Base-by-base conservation (phyloP, 768 basidiomycete species). In the Naematelia encephala region DNA sequence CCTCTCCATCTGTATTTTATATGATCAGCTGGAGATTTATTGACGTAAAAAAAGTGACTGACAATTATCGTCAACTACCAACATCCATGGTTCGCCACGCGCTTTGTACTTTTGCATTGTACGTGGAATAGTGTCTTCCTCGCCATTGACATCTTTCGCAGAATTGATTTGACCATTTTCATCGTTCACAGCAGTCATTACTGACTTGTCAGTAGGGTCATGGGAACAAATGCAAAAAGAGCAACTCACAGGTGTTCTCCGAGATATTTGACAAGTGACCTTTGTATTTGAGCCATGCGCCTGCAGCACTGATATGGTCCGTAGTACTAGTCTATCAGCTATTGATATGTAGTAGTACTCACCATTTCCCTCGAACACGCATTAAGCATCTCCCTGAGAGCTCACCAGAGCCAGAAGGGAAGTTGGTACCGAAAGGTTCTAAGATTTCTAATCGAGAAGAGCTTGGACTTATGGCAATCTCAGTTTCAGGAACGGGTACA, bases 211-310 rank as follows among this genome's bases (percentile, higher is more conserved):
- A 49, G 29, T 44, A 46, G 29, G 52, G 21, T 16, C 34, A 39
- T 16, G n/a, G 19, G 46, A 19, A 21, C 8, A 19, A 26, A 28
- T 13, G 42, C 19, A 16, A n/a, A 65, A 26, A 51, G 42, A 55
- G 16, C 5, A 49, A 83, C 89, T 70, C 72, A 91, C 91, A 78
- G 10, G 93, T 84, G 77, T 98, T 98, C 78, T 97, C 91, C 2
- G 93, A 91, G 60, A 97, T 96, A 75, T 97, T 97, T 28, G 88
- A 87, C 42, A 98, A 80, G 79, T 98, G 93, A 0, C 80, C 96
- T 77, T 98, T 98, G 81, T 94, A 99, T 80, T 97, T 97, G 64
- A 99, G 80, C 96, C 96, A 99, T 29, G 92, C 90, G 1, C 96
- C 96, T 28, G 96, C 96, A 39, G 96, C 96, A 29, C 90, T 92